phyloP scores from a whole-genome alignment of 805 yeast genomes.

The Candida oleophila region DNA sequence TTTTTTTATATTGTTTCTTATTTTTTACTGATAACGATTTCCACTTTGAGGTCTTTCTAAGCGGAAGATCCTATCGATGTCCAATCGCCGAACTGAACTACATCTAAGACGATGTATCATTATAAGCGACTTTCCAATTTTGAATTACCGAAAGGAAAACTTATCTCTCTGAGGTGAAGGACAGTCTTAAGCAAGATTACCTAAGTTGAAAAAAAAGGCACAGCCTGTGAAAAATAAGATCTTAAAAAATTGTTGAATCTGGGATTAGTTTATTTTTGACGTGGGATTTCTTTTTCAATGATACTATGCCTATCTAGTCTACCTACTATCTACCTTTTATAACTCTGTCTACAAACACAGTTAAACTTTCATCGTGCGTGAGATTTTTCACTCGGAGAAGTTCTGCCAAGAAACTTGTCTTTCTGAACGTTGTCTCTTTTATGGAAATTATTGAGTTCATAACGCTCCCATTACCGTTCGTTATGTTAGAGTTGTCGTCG shows the following conservation, averaged over 20 bases:
- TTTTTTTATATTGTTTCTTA: too few species aligned
- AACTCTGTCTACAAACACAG: background rate
- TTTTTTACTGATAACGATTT: background rate
- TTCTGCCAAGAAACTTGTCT: conserved; percentile 2
- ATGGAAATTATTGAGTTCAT: background rate
- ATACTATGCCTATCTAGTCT: too few species aligned
- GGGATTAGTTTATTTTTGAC: too few species aligned
- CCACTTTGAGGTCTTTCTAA: background rate
- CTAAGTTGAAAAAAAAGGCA: background rate
- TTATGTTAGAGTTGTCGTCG: background rate
- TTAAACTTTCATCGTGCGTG: background rate
- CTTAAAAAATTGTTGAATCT: too few species aligned
- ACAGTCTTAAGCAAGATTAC: background rate
- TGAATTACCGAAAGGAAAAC: too few species aligned
- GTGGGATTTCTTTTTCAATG: too few species aligned
- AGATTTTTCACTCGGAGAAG: background rate
- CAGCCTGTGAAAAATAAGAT: background rate
- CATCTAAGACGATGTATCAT: too few species aligned
- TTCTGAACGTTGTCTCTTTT: background rate
- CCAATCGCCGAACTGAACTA: too few species aligned
- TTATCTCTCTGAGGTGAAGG: background rate
- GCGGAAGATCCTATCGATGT: too few species aligned
- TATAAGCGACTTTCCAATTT: too few species aligned
- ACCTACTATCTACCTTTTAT: too few species aligned
- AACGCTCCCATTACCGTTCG: background rate